A percentile compares a stretch with the other conserved stretches of the same genome.
phyloP scores from a whole-genome alignment of 129 eudicot genomes.

The Kitagawia praeruptora region DNA sequence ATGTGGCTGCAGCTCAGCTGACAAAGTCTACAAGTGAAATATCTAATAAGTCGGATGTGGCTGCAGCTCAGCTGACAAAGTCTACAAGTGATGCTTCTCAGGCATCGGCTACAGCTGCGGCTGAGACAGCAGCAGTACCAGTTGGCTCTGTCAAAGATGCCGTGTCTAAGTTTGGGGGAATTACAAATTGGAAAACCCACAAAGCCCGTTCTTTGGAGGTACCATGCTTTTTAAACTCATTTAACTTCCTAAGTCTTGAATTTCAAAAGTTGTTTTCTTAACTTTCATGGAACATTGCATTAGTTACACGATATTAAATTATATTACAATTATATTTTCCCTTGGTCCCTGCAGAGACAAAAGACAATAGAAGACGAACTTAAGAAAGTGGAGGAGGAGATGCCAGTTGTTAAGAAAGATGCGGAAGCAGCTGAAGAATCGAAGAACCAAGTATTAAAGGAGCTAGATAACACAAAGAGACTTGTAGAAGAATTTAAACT shows the following conservation, averaged over 20 bases:
- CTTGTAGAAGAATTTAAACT: constrained; percentile 77
- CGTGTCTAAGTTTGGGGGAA: constrained; percentile 62
- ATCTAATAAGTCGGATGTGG: not conserved
- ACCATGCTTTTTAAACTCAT: not conserved
- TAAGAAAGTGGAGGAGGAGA: constrained; percentile 68
- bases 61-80: not conserved
- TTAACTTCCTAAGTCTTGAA: not conserved
- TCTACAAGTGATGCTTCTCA: not conserved
- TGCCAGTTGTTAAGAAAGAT: constrained; percentile 50
- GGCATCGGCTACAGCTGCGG: not conserved
- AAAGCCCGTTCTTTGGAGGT: constrained; percentile 31
- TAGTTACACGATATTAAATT: not conserved
- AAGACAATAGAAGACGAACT: constrained; percentile 71
- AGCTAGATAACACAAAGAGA: constrained; percentile 74
- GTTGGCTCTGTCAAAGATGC: constrained; percentile 61
- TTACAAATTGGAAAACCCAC: constrained; percentile 57
- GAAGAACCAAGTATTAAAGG: constrained; percentile 53
- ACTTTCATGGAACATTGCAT: not conserved
- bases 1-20: constrained; percentile 5
- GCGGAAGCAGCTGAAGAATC: constrained; percentile 73
- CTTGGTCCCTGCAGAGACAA: constrained; percentile 53
- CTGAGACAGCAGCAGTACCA: constrained; percentile 41
- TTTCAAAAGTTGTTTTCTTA: not conserved
- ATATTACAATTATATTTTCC: not conserved
- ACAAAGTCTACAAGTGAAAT: not conserved